A percentile compares a stretch with the other conserved stretches of the same genome.
Evolutionary conservation across 2,329 filamentous ascomycete genomes (phyloP).

Genomic region (Aplosporella prunicola): DNA sequence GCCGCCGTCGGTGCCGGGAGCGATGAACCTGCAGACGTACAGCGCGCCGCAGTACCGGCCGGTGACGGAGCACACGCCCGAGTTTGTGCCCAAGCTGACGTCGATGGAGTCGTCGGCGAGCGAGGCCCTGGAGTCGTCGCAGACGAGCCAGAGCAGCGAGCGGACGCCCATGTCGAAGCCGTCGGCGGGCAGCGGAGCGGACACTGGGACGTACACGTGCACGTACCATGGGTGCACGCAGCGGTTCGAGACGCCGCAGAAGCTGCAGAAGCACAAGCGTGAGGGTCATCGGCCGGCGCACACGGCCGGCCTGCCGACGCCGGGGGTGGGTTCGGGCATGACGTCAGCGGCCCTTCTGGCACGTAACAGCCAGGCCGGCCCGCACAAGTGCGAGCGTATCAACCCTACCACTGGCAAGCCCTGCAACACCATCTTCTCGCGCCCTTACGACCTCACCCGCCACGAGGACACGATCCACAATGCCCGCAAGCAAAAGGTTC

Average conservation of each 20-base stretch:
- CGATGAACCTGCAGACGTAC: constrained; percentile 23
- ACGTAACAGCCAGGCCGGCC: constrained; percentile 81
- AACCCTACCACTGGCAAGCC: constrained; percentile 93
- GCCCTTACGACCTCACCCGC: constrained; percentile 90
- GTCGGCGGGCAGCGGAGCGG: constrained; percentile 54
- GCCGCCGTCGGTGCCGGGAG: constrained; percentile 29
- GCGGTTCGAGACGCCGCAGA: constrained; percentile 77
- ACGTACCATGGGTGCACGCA: constrained; percentile 85
- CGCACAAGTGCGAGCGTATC: constrained; percentile 84
- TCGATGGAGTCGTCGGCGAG: constrained; percentile 54
- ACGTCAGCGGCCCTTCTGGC: constrained; percentile 47
- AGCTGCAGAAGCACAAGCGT: constrained; percentile 90
- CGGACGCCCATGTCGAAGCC: constrained; percentile 41
- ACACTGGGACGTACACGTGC: constrained; percentile 88
- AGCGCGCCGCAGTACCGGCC: constrained; percentile 25
- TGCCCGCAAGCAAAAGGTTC: constrained; percentile 83
- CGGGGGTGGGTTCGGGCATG: constrained; percentile 30
- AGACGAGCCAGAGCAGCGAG: constrained; percentile 21
- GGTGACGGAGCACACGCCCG: constrained; percentile 37
- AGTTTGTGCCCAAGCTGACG: constrained; percentile 48
- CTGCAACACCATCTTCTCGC: constrained; percentile 87
- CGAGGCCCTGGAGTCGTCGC: constrained; percentile 35
- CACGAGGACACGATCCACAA: constrained; percentile 99
- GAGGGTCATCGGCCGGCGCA: constrained; percentile 64
- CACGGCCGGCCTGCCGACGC: constrained; percentile 11